phyloP scores from a whole-genome alignment of 345 rosid species.

The Camelina laxa region DNA sequence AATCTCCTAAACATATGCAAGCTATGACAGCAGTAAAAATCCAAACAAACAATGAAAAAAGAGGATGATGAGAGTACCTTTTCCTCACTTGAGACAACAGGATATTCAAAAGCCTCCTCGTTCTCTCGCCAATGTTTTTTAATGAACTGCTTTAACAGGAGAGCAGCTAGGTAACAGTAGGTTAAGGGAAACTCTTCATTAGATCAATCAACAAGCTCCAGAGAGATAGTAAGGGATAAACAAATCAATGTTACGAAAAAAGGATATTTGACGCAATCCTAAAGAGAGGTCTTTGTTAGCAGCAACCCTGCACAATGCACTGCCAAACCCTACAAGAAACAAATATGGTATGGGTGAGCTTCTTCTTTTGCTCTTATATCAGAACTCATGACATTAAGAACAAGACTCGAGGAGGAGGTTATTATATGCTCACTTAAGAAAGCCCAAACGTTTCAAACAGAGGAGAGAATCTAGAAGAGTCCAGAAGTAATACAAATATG shows the following conservation, averaged over 20 bases:
- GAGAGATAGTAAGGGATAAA: not conserved
- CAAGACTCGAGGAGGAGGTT: not conserved
- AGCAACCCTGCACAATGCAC: conserved; percentile 76
- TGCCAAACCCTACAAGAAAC: conserved; percentile 72
- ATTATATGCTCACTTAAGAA: too few relatives aligned
- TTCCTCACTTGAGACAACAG: conserved; percentile 68
- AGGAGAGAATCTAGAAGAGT: not conserved
- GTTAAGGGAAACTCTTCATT: conserved; percentile 50
- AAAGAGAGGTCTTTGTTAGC: conserved; percentile 72
- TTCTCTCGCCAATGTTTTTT: conserved; percentile 92
- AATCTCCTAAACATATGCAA: not conserved
- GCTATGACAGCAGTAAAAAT: not conserved
- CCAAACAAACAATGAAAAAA: conserved; percentile 13
- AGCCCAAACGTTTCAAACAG: not conserved
- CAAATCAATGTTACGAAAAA: conserved; percentile 12
- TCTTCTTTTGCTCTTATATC: not conserved
- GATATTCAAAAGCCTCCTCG: conserved; percentile 79
- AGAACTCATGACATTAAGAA: not conserved
- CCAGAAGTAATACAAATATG: not conserved
- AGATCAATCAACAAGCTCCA: conserved; percentile 18
- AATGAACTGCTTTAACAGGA: conserved; percentile 84
- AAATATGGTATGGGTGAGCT: not conserved
- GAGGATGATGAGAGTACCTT: conserved; percentile 56
- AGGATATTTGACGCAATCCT: conserved; percentile 97
- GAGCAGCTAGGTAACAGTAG: conserved; percentile 79